Percentiles rank a stretch among this genome's conserved stretches.
Evolutionary conservation across 2,329 filamentous ascomycete genomes (phyloP).

Genomic region (Sphaceloma murrayae): DNA sequence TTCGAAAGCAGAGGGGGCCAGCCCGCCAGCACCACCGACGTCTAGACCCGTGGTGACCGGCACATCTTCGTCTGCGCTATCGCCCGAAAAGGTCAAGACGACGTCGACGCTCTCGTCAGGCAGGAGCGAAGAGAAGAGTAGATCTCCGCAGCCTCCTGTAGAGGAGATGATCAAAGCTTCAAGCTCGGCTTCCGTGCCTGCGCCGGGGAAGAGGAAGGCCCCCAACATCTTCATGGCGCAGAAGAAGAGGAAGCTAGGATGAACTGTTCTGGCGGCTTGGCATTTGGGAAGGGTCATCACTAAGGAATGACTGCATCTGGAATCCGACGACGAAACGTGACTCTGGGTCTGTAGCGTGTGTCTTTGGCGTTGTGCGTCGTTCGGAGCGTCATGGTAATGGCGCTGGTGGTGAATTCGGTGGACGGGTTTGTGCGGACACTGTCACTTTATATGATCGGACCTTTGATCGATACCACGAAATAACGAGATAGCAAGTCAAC

Average conservation of each 20-base stretch:
- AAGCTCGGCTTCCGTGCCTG: not conserved
- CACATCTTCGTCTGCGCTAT: not conserved
- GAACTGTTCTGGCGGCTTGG: not conserved
- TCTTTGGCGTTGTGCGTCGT: too few species aligned
- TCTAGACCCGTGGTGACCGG: not conserved
- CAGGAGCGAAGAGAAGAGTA: slow-evolving; percentile 12
- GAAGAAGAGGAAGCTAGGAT: slow-evolving; percentile 10
- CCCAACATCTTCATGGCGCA: slow-evolving; percentile 15
- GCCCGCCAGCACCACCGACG: not conserved
- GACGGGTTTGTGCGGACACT: too few species aligned
- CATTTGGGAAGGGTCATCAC: not conserved
- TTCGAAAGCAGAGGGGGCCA: not conserved
- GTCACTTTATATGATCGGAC: too few species aligned
- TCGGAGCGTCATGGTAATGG: too few species aligned
- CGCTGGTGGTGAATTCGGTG: too few species aligned
- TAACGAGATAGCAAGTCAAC: not conserved
- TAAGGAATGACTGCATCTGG: slow-evolving; percentile 3
- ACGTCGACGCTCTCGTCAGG: too few species aligned
- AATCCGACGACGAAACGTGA: too few species aligned
- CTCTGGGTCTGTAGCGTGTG: too few species aligned
- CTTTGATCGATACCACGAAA: too few species aligned
- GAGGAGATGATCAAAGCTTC: not conserved
- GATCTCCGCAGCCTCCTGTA: not conserved
- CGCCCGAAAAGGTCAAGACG: too few species aligned
- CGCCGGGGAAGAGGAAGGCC: slow-evolving; percentile 14